Percentiles rank a stretch among this genome's conserved stretches.
These are phyloP conservation scores for Blastobotrys illinoisensis DNA, from an alignment of 1,139 yeast genomes.

Conservation along the genomic window DNA sequence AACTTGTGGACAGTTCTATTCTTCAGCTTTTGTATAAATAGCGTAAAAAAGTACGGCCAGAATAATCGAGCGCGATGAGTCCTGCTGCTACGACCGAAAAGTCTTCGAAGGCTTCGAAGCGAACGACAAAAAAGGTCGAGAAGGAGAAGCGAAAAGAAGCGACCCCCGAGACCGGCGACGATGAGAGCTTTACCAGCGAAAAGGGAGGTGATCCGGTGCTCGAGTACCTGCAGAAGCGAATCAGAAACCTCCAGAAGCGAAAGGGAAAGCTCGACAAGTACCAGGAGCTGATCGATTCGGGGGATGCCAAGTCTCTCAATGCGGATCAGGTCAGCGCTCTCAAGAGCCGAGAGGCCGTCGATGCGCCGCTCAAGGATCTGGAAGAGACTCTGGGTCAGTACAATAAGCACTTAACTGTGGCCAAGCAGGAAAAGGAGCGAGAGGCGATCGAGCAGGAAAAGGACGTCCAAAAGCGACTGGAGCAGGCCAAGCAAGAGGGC, in stretches of 20 bases:
- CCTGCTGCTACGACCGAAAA: conserved; percentile 1
- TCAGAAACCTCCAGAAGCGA: conserved; percentile 35
- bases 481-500: conserved; percentile 21
- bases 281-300: conserved; percentile 27
- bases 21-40: background rate
- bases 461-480: conserved; percentile 17
- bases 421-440: conserved; percentile 15
- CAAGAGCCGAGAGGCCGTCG: conserved; percentile 31
- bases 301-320: conserved; percentile 25
- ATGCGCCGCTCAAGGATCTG: conserved; percentile 34
- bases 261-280: conserved; percentile 34
- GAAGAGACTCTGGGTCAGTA: conserved; percentile 29
- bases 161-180: conserved; percentile 7
- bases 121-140: conserved; percentile 18
- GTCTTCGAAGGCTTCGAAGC: conserved; percentile 14
- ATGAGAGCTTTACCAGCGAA: conserved; percentile 6
- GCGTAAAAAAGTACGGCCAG: background rate
- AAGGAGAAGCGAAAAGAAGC: conserved; percentile 12
- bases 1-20: background rate
- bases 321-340: conserved; percentile 35
- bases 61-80: background rate
- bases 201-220: conserved; percentile 22
- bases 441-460: conserved; percentile 7
- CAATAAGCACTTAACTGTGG: conserved; percentile 15
- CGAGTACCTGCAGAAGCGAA: conserved; percentile 32